These are phyloP conservation scores for Tetragonia tetragonoides DNA, from an alignment of 148 eudicot species.

Conservation along the genomic window DNA sequence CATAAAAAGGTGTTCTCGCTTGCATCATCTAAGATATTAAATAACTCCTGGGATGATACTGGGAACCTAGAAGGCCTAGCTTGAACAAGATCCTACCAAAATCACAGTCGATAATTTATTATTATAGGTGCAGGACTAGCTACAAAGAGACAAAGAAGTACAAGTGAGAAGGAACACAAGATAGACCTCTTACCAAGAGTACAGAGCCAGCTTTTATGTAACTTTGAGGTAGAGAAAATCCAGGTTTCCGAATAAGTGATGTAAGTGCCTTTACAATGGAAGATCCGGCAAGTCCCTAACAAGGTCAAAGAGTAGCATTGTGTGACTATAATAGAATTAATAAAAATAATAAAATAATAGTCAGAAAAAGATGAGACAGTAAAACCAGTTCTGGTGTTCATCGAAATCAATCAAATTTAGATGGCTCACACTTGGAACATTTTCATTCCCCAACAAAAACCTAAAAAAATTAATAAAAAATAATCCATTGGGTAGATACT, in stretches of 20 bases:
- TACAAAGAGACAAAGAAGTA: not conserved
- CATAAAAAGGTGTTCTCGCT: slow-evolving; percentile 93
- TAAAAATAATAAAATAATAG: not conserved
- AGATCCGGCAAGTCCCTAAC: slow-evolving; percentile 70
- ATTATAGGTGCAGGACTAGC: not conserved
- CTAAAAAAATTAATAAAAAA: not conserved
- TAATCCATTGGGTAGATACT: too few species aligned
- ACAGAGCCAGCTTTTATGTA: slow-evolving; percentile 71
- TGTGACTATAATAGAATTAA: not conserved
- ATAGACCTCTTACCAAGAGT: slow-evolving; percentile 54
- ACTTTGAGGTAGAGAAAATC: slow-evolving; percentile 59
- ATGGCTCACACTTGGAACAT: not conserved
- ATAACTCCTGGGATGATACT: slow-evolving; percentile 64
- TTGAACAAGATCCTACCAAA: slow-evolving; percentile 79
- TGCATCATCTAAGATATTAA: slow-evolving; percentile 79
- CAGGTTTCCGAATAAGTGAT: slow-evolving; percentile 55
- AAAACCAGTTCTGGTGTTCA: not conserved
- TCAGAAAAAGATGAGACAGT: not conserved
- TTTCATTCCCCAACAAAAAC: not conserved
- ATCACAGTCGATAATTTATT: not conserved
- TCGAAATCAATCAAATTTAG: not conserved
- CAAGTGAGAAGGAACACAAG: not conserved
- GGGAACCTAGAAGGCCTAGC: slow-evolving; percentile 63
- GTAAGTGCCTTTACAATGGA: slow-evolving; percentile 53
- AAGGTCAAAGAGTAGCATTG: not conserved